These are phyloP conservation scores for Marasmius tenuissimus DNA, from an alignment of 1,284 basidiomycete species.

Conservation along the genomic window DNA sequence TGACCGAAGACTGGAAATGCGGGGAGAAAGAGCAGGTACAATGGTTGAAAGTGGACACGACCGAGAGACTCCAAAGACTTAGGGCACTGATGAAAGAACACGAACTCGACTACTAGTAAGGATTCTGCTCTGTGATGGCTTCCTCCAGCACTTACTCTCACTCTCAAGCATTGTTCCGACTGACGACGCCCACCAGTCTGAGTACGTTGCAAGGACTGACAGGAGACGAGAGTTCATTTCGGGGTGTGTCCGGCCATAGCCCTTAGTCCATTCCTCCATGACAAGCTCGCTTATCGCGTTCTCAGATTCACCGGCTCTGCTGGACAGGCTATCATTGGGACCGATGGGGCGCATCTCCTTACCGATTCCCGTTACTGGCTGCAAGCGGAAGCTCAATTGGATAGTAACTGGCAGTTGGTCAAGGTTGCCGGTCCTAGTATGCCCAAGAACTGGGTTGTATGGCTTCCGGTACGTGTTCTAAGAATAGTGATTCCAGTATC, in stretches of 20 bases:
- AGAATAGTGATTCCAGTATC: not conserved
- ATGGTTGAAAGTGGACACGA: not conserved
- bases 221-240: slow-evolving; percentile 84
- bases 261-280: not conserved
- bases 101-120: not conserved
- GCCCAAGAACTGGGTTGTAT: slow-evolving; percentile 78
- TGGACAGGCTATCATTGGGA: slow-evolving; percentile 78
- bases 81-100: slow-evolving; percentile 6
- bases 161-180: slow-evolving; percentile 65
- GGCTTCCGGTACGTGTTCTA: slow-evolving; percentile 53
- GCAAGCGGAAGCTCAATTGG: slow-evolving; percentile 78
- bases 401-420: slow-evolving; percentile 77
- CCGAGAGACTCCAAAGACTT: not conserved
- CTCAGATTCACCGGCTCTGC: slow-evolving; percentile 81
- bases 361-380: slow-evolving; percentile 93
- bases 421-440: slow-evolving; percentile 60
- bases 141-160: slow-evolving; percentile 10
- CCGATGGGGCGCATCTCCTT: slow-evolving; percentile 68
- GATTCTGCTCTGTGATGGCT: not conserved
- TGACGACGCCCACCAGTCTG: slow-evolving; percentile 89
- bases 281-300: not conserved
- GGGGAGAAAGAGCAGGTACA: not conserved
- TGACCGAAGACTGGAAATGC: not conserved
- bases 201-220: slow-evolving; percentile 82
- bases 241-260: slow-evolving; percentile 48